These are phyloP conservation scores for Alternaria consortialis DNA, from an alignment of 2,329 filamentous ascomycete genomes.

Conservation along the genomic window DNA sequence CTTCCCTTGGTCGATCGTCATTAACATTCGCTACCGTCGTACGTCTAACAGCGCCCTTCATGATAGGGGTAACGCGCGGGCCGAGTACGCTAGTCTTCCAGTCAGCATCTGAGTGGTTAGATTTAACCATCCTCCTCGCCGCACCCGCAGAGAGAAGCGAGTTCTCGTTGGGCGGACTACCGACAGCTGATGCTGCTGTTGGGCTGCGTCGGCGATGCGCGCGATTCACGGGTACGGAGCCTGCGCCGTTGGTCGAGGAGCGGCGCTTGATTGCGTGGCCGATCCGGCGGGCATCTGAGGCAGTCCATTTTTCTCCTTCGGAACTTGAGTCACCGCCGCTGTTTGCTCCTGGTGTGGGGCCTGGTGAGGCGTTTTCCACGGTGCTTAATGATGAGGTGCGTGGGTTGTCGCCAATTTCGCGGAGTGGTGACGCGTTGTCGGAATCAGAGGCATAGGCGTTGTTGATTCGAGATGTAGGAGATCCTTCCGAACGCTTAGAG, in stretches of 20 bases:
- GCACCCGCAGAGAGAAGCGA: constrained; percentile 71
- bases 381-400: constrained; percentile 63
- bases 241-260: constrained; percentile 55
- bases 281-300: constrained; percentile 63
- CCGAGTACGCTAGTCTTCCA: constrained; percentile 67
- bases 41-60: constrained; percentile 59
- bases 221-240: constrained; percentile 52
- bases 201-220: constrained; percentile 65
- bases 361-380: constrained; percentile 55
- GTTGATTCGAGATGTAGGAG: constrained; percentile 67
- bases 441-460: constrained; percentile 68
- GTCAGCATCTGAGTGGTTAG: constrained; percentile 63
- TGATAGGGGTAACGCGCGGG: constrained; percentile 67
- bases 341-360: constrained; percentile 39
- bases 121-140: constrained; percentile 72
- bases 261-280: constrained; percentile 64
- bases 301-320: constrained; percentile 61
- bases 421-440: constrained; percentile 57
- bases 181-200: constrained; percentile 50
- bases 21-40: constrained; percentile 48
- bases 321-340: constrained; percentile 50
- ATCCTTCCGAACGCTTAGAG: constrained; percentile 70
- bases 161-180: constrained; percentile 66
- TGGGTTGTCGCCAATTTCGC: constrained; percentile 56
- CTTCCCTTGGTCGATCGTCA: constrained; percentile 42